Evolutionary conservation across 2,329 filamentous ascomycete genomes (phyloP).

Genomic region (Trichoderma breve): DNA sequence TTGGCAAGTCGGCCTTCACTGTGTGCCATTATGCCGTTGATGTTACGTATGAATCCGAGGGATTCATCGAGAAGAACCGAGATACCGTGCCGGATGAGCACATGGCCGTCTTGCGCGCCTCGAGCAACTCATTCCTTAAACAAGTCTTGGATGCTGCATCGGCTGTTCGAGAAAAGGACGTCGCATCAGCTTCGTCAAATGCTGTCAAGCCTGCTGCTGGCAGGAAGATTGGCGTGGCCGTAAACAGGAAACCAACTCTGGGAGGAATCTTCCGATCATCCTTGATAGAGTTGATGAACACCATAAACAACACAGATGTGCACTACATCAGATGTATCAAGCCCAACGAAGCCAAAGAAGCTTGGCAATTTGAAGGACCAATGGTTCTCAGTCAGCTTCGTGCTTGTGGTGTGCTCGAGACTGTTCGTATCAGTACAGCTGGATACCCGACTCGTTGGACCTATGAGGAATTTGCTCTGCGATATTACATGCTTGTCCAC

Average conservation of each 20-base stretch:
- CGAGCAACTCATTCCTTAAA: slow-evolving; percentile 79
- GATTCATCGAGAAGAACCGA: slow-evolving; percentile 99
- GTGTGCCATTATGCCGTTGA: slow-evolving; percentile 98
- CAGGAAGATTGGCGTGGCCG: slow-evolving; percentile 84
- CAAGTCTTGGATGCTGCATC: slow-evolving; percentile 83
- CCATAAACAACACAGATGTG: slow-evolving; percentile 96
- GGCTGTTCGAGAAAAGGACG: slow-evolving; percentile 85
- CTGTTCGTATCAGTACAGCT: slow-evolving; percentile 93
- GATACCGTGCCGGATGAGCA: slow-evolving; percentile 98
- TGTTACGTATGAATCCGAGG: slow-evolving; percentile 97
- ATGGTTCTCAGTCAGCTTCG: slow-evolving; percentile 98
- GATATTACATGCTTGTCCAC: slow-evolving; percentile 97
- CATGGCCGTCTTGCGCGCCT: slow-evolving; percentile 84
- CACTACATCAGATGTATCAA: slow-evolving; percentile 99
- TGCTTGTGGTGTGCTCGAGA: slow-evolving; percentile 98
- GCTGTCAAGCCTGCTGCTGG: slow-evolving; percentile 79
- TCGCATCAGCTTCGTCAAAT: slow-evolving; percentile 60
- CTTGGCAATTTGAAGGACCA: slow-evolving; percentile 97
- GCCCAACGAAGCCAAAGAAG: slow-evolving; percentile 92
- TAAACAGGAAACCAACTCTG: slow-evolving; percentile 93
- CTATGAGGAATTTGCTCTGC: slow-evolving; percentile 94
- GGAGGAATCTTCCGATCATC: slow-evolving; percentile 99
- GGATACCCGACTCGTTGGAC: slow-evolving; percentile 98
- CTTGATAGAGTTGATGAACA: slow-evolving; percentile 95
- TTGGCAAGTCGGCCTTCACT: slow-evolving; percentile 95